Percentiles rank a stretch among this genome's conserved stretches.
Evolutionary conservation across 2,329 filamentous ascomycete genomes (phyloP).

Genomic region (Aspergillus arachidicola): DNA sequence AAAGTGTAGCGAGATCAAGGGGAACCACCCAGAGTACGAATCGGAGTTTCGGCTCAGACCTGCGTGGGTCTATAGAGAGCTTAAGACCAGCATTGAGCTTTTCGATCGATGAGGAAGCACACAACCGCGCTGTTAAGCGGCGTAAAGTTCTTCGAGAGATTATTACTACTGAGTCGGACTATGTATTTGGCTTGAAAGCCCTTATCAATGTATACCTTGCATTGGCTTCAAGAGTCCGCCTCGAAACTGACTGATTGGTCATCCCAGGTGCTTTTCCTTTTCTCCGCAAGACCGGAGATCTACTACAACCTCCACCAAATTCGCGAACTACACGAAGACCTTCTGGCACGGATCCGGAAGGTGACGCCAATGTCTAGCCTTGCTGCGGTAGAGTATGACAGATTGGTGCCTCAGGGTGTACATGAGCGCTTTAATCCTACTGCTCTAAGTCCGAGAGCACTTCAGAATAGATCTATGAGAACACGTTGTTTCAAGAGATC

Average conservation of each 20-base stretch:
- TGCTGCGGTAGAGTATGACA: slow-evolving; percentile 22
- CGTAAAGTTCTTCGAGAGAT: slow-evolving; percentile 83
- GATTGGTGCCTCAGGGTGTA: slow-evolving; percentile 28
- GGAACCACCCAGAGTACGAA: slow-evolving; percentile 60
- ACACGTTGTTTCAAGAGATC: slow-evolving; percentile 33
- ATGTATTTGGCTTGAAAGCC: slow-evolving; percentile 84
- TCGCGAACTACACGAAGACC: slow-evolving; percentile 77
- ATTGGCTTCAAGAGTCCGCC: not conserved
- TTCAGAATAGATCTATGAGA: slow-evolving; percentile 31
- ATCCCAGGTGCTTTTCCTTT: slow-evolving; percentile 69
- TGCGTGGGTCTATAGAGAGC: slow-evolving; percentile 65
- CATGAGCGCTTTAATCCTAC: slow-evolving; percentile 53
- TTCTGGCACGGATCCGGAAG: slow-evolving; percentile 73
- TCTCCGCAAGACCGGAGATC: slow-evolving; percentile 73
- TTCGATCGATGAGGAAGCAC: slow-evolving; percentile 68
- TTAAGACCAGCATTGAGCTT: slow-evolving; percentile 48
- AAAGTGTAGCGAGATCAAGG: slow-evolving; percentile 67
- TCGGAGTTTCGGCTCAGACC: slow-evolving; percentile 61
- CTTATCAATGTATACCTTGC: slow-evolving; percentile 70
- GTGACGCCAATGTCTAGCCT: slow-evolving; percentile 65
- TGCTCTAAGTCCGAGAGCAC: slow-evolving; percentile 43
- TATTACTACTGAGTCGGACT: slow-evolving; percentile 81
- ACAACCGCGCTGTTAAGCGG: slow-evolving; percentile 72
- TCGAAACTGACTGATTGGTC: slow-evolving; percentile 34
- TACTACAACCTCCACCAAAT: slow-evolving; percentile 80